Base-by-base conservation (phyloP, 75 land plant species). In the Cryptomeria japonica region DNA sequence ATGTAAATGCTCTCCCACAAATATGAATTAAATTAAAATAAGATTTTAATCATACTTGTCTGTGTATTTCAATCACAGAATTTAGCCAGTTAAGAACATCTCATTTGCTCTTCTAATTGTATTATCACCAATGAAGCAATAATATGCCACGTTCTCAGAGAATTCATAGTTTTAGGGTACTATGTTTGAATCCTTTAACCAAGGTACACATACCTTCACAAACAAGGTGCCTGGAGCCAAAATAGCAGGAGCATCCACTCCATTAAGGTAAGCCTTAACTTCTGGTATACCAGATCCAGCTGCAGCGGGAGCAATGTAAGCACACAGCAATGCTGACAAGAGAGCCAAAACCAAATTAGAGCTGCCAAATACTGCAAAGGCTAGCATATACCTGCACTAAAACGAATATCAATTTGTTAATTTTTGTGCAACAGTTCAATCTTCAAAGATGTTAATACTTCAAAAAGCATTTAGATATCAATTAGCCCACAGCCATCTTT, bases 261-360 rank as follows among this genome's bases (percentile, higher is more conserved):
- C 97, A 90, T 96, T 96, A 18, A 96, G 97, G 88, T 96, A 96
- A 34, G 97, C 97, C 92, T 96, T 96, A 68, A 95, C 96, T 83
- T 96, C 97, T 36, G 97, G 96, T 80, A 95, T 94, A 38, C 97
- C 97, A 75, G 97, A 94, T 1, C 97, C 97, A 25, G 97, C 97
- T 37, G 97, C 97, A 18, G 96, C 93, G 49, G 97, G 97, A 18
- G 93, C 96, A 90, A 96, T 86, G 84, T 84, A 96, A 44, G 94
- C 95, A 91, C 96, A 95, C 13, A 95, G 90, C 19, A 90, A 87
- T 80, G 92, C 92, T 34, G 97, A 93, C 72, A 85, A 77, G 68
- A 87, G 87, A 19, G 92, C 93, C 72, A 95, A 77, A 44, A 86
- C 44, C 73, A 96, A 55, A 84, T 96, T 96, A 79, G 89, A 83